Percentiles rank a stretch among this genome's conserved stretches.
Evolutionary conservation across 768 basidiomycete genomes (phyloP).

Genomic region (Hypholoma fasciculare): DNA sequence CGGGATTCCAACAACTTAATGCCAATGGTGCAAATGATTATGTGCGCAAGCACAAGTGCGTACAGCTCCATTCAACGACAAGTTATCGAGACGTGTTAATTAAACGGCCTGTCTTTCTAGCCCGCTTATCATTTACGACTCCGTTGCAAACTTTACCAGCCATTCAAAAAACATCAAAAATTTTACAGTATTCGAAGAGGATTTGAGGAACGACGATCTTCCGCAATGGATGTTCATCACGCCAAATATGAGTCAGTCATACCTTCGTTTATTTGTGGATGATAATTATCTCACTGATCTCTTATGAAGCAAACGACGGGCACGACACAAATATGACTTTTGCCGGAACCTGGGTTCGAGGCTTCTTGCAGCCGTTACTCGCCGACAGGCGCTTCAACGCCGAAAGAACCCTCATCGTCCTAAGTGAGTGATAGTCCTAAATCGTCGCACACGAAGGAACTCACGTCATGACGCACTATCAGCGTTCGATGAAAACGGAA

Average conservation of each 20-base stretch:
- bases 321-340: constrained; percentile 61
- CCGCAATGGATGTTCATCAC: constrained; percentile 66
- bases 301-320: constrained; percentile 44
- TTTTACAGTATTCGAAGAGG: constrained; percentile 62
- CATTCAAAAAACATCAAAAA: constrained; percentile 51
- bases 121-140: constrained; percentile 52
- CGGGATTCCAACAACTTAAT: constrained; percentile 35
- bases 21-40: constrained; percentile 25
- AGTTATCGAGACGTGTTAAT: not conserved
- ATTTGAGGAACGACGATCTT: constrained; percentile 47
- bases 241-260: constrained; percentile 47
- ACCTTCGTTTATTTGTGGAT: not conserved
- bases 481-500: constrained; percentile 59
- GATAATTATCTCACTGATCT: not conserved
- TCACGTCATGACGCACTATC: not conserved
- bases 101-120: constrained; percentile 9
- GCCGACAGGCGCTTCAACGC: constrained; percentile 52
- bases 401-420: constrained; percentile 51
- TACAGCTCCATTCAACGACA: not conserved
- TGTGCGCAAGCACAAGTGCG: constrained; percentile 32
- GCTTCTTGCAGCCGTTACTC: constrained; percentile 54
- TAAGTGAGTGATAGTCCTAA: constrained; percentile 30
- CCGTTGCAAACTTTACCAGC: constrained; percentile 38
- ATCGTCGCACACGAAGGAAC: not conserved
- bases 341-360: constrained; percentile 43